phyloP scores from a whole-genome alignment of 1,284 basidiomycete genomes.

The Puccinia triticina region DNA sequence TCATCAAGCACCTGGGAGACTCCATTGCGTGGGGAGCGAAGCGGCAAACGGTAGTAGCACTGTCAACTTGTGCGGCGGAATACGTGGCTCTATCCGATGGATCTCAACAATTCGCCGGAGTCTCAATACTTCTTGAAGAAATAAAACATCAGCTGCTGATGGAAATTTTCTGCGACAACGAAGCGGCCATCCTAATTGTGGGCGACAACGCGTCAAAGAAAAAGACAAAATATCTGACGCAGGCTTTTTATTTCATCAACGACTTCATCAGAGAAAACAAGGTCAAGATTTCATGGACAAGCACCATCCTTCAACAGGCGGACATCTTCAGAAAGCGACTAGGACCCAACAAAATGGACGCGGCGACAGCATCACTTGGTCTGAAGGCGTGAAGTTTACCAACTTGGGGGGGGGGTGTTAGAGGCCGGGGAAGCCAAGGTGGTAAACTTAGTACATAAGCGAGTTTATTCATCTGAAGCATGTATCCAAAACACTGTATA shows the following conservation, averaged over 20 bases:
- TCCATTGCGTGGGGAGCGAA: slow-evolving; percentile 5
- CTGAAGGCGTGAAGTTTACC: too few relatives aligned
- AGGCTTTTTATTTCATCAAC: background rate
- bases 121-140: background rate
- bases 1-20: background rate
- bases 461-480: too few relatives aligned
- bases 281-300: background rate
- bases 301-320: background rate
- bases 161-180: slow-evolving; percentile 14
- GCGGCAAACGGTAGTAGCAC: slow-evolving; percentile 16
- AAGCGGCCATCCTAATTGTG: slow-evolving; percentile 2
- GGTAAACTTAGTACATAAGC: too few relatives aligned
- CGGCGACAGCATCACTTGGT: background rate
- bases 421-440: too few relatives aligned
- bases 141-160: background rate
- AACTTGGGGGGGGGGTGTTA: too few relatives aligned
- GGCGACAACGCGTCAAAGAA: slow-evolving; percentile 9
- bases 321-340: slow-evolving; percentile 12
- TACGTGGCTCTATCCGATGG: slow-evolving; percentile 24
- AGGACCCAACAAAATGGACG: slow-evolving; percentile 8
- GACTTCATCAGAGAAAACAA: background rate
- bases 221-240: too few relatives aligned
- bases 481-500: too few relatives aligned
- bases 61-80: too few relatives aligned
- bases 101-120: background rate